A percentile compares a stretch with the other conserved stretches of the same genome.
phyloP scores from a whole-genome alignment of 1,139 yeast species.

The Debaryomyces coudertii region DNA sequence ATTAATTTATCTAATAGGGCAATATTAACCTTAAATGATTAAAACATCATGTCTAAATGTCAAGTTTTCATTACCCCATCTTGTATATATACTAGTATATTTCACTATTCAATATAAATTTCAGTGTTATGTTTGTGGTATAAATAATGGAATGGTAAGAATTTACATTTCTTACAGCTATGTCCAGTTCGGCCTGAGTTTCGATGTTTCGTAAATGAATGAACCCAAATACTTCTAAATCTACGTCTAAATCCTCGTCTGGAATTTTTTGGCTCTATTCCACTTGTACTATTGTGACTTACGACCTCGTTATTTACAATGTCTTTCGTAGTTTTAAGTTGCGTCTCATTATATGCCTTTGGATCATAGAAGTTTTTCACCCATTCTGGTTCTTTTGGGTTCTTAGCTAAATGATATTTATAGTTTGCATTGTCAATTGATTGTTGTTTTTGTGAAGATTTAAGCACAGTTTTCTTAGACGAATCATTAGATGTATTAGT shows the following conservation, averaged over 20 bases:
- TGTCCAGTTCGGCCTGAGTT: background rate
- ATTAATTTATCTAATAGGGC: background rate
- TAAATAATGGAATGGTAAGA: slow-evolving; percentile 10
- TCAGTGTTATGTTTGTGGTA: slow-evolving; percentile 5
- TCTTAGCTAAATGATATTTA: slow-evolving; percentile 10
- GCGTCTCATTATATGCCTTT: slow-evolving; percentile 1
- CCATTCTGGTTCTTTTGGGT: slow-evolving; percentile 15
- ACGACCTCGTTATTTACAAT: background rate
- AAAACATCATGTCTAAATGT: background rate
- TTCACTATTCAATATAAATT: slow-evolving; percentile 5
- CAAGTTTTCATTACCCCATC: slow-evolving; percentile 4
- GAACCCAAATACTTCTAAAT: background rate
- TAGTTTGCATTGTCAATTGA: slow-evolving; percentile 10
- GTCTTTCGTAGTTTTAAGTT: background rate
- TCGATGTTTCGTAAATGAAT: background rate
- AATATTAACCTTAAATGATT: background rate
- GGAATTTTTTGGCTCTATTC: background rate
- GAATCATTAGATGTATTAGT: background rate
- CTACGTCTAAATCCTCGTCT: slow-evolving; percentile 1
- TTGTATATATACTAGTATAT: slow-evolving; percentile 14
- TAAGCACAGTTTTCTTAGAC: slow-evolving; percentile 12
- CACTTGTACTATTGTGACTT: background rate
- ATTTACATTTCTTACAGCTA: slow-evolving; percentile 10
- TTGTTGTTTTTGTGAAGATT: slow-evolving; percentile 1
- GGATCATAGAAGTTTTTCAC: slow-evolving; percentile 11